Percentiles rank a stretch among this genome's conserved stretches.
phyloP scores from a whole-genome alignment of 352 stramenopile species.

The Pythium coloratum region DNA sequence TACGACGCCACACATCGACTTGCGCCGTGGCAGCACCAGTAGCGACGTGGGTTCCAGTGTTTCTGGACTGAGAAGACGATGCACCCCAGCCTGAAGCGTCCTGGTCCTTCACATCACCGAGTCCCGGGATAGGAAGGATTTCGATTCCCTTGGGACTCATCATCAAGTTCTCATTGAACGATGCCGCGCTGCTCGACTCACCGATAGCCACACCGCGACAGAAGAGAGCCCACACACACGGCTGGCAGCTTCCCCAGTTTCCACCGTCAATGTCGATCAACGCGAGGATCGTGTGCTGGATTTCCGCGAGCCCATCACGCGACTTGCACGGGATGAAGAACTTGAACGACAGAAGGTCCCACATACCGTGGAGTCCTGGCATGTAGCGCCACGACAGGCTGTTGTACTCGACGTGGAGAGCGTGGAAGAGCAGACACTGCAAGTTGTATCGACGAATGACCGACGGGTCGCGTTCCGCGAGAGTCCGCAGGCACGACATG shows the following conservation, averaged over 20 bases:
- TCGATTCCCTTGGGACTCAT: slow-evolving; percentile 63
- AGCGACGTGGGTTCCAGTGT: slow-evolving; percentile 28
- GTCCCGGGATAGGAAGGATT: slow-evolving; percentile 11
- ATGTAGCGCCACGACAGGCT: slow-evolving; percentile 61
- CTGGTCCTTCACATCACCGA: slow-evolving; percentile 8
- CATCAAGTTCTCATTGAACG: slow-evolving; percentile 50
- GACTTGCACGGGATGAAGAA: slow-evolving; percentile 29
- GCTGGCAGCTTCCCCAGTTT: slow-evolving; percentile 43
- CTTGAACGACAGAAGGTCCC: slow-evolving; percentile 56
- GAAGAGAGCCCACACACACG: slow-evolving; percentile 73
- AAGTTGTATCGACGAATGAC: slow-evolving; percentile 64
- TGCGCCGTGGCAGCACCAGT: slow-evolving; percentile 39
- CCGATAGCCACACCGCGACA: slow-evolving; percentile 80
- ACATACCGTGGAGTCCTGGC: slow-evolving; percentile 68
- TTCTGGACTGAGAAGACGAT: neutral
- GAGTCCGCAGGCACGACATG: slow-evolving; percentile 73
- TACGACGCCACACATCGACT: slow-evolving; percentile 70
- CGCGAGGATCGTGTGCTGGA: slow-evolving; percentile 60
- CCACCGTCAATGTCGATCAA: slow-evolving; percentile 68
- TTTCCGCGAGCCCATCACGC: slow-evolving; percentile 38
- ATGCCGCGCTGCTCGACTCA: slow-evolving; percentile 47
- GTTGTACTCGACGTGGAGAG: slow-evolving; percentile 72
- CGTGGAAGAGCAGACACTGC: slow-evolving; percentile 74
- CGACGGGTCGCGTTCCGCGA: slow-evolving; percentile 71
- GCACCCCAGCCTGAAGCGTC: slow-evolving; percentile 8